Conservation (phyloP, 2,329 filamentous ascomycete genomes). For the Alternaria consortialis region DNA sequence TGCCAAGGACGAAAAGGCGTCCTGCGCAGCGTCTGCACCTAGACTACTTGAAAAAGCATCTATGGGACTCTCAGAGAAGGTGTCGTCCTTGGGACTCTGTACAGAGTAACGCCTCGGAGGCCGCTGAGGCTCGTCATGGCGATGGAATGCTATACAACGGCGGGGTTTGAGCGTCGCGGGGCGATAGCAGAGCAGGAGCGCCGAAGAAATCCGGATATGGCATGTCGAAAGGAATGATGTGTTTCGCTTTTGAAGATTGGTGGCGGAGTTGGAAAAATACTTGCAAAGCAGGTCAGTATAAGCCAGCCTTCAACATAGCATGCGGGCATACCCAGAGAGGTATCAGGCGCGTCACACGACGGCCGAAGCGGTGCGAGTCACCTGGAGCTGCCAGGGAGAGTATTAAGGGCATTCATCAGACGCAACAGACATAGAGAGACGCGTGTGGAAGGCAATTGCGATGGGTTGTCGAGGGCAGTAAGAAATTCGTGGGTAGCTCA, state of each 20-base stretch:
- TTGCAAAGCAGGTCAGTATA: conserved; percentile 6
- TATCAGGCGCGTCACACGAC: conserved; percentile 24
- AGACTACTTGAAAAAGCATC: conserved; percentile 1
- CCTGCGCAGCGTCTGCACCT: background rate
- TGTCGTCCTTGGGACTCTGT: background rate
- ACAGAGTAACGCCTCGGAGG: conserved; percentile 3
- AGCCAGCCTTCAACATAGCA: background rate
- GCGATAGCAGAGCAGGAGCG: background rate
- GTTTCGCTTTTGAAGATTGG: background rate
- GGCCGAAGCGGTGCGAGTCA: conserved; percentile 38
- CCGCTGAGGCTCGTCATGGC: conserved; percentile 13
- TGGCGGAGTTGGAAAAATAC: background rate
- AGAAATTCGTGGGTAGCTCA: conserved; percentile 23
- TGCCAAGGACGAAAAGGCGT: background rate
- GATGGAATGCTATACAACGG: background rate
- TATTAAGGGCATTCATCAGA: conserved; percentile 51
- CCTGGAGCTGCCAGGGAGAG: conserved; percentile 44
- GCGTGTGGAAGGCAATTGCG: conserved; percentile 28
- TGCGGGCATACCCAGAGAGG: conserved; percentile 22
- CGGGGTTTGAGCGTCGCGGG: background rate
- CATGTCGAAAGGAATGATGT: background rate
- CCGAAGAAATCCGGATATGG: background rate
- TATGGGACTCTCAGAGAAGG: background rate
- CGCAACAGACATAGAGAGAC: conserved; percentile 13
- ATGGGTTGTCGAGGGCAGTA: conserved; percentile 8